phyloP scores from a whole-genome alignment of 2,329 filamentous ascomycete genomes.

The Aspergillus puulaauensis region DNA sequence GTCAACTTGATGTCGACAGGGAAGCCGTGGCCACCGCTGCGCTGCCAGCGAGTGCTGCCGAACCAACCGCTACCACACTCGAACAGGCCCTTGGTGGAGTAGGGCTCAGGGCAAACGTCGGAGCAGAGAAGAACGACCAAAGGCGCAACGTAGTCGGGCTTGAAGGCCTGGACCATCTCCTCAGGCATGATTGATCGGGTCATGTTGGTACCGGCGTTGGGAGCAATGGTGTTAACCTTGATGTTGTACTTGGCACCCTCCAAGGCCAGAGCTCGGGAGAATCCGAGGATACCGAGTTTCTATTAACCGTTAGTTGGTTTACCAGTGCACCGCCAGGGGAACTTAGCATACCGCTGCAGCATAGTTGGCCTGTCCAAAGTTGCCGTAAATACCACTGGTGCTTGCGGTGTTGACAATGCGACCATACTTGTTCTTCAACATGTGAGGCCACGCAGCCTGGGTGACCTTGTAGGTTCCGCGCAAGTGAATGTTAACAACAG shows the following conservation, averaged over 20 bases:
- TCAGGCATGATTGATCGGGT: conserved; percentile 91
- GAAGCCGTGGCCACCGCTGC: conserved; percentile 85
- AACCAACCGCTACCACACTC: conserved; percentile 96
- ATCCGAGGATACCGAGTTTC: conserved; percentile 91
- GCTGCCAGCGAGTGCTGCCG: conserved; percentile 91
- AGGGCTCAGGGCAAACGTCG: conserved; percentile 78
- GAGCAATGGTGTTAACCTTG: conserved; percentile 95
- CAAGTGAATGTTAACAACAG: conserved; percentile 88
- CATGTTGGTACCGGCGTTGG: conserved; percentile 95
- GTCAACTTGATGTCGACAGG: conserved; percentile 79
- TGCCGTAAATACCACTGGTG: conserved; percentile 96
- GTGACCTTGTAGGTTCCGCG: conserved; percentile 94
- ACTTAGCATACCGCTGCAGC: conserved; percentile 70
- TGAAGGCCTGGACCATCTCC: conserved; percentile 98
- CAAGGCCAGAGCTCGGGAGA: conserved; percentile 87
- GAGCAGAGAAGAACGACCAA: conserved; percentile 82
- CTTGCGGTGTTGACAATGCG: conserved; percentile 96
- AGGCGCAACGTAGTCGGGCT: conserved; percentile 97
- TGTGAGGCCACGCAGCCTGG: conserved; percentile 96
- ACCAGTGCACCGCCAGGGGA: conserved; percentile 9
- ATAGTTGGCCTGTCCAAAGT: conserved; percentile 99
- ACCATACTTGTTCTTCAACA: conserved; percentile 98
- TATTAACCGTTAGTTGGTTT: conserved; percentile 31
- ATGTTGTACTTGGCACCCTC: conserved; percentile 98
- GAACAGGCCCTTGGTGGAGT: conserved; percentile 79